These are phyloP conservation scores for Boletus rubescentipes DNA, from an alignment of 768 basidiomycete genomes.

Conservation along the genomic window DNA sequence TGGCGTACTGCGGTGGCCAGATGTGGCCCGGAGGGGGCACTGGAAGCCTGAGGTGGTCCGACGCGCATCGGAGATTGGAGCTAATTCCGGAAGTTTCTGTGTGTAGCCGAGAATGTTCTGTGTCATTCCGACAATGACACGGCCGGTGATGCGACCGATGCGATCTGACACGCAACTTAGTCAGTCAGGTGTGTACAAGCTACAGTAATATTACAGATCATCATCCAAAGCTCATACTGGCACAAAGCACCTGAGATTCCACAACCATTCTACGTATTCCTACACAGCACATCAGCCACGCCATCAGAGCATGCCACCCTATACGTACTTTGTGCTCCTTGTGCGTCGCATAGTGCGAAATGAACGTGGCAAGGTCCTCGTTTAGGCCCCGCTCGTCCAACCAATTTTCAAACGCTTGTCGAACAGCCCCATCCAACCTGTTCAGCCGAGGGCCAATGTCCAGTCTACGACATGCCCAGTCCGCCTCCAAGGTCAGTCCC, in stretches of 20 bases:
- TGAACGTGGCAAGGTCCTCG: conserved; percentile 77
- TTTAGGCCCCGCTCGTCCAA: conserved; percentile 89
- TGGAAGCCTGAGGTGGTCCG: too few relatives aligned
- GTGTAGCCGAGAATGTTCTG: conserved; percentile 19
- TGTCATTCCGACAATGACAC: neutral
- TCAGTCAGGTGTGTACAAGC: neutral
- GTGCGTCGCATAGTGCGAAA: conserved; percentile 82
- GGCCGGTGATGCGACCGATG: too few relatives aligned
- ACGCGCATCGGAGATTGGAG: neutral
- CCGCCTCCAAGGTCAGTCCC: conserved; percentile 81
- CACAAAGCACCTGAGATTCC: conserved; percentile 78
- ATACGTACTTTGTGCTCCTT: conserved; percentile 87
- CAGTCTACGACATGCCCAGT: conserved; percentile 88
- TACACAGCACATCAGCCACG: conserved; percentile 31
- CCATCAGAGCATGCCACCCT: neutral
- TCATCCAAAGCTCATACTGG: conserved; percentile 55
- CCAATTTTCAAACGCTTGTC: conserved; percentile 90
- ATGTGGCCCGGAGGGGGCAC: neutral
- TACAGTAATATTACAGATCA: neutral
- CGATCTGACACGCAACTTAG: conserved; percentile 9
- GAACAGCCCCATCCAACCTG: conserved; percentile 81
- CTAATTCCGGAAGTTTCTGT: neutral
- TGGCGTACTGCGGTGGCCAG: neutral
- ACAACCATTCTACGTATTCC: conserved; percentile 93
- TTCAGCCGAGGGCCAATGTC: conserved; percentile 96